Percentiles rank a stretch among this genome's conserved stretches.
Evolutionary conservation across 2,329 filamentous ascomycete species (phyloP).

Genomic region (Penicillium sp.): DNA sequence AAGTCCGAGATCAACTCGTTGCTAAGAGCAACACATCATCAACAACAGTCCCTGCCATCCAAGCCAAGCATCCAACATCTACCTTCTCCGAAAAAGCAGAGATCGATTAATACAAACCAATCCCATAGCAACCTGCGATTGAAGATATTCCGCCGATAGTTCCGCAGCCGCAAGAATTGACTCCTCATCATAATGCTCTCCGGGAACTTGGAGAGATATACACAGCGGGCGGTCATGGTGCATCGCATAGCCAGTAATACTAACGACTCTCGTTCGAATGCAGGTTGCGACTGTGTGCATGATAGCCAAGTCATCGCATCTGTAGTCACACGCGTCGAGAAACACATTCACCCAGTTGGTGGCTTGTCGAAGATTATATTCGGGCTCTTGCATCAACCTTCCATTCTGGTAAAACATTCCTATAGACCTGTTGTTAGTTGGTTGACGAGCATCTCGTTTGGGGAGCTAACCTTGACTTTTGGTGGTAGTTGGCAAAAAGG

Average conservation of each 20-base stretch:
- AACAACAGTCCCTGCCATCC: not conserved
- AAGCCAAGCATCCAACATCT: not conserved
- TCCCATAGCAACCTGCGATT: not conserved
- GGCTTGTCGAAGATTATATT: not conserved
- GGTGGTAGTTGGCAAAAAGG: not conserved
- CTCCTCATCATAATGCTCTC: not conserved
- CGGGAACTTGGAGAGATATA: constrained; percentile 3
- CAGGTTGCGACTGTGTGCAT: constrained; percentile 8
- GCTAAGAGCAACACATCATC: not conserved
- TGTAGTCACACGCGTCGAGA: not conserved
- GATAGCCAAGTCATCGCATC: not conserved
- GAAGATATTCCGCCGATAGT: not conserved
- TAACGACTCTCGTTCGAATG: constrained; percentile 3
- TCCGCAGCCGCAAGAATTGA: constrained; percentile 5
- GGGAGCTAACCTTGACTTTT: not conserved
- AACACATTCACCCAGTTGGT: constrained; percentile 5
- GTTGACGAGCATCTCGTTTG: not conserved
- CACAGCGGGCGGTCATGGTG: not conserved
- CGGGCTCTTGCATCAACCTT: not conserved
- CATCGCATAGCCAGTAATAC: constrained; percentile 3
- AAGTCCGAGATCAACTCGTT: not conserved
- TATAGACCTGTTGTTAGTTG: not conserved
- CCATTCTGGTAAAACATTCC: constrained; percentile 6
- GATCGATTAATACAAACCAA: not conserved
- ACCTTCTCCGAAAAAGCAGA: not conserved